Base-by-base conservation (phyloP, 257 asterid species). In the Capsicum baccatum region DNA sequence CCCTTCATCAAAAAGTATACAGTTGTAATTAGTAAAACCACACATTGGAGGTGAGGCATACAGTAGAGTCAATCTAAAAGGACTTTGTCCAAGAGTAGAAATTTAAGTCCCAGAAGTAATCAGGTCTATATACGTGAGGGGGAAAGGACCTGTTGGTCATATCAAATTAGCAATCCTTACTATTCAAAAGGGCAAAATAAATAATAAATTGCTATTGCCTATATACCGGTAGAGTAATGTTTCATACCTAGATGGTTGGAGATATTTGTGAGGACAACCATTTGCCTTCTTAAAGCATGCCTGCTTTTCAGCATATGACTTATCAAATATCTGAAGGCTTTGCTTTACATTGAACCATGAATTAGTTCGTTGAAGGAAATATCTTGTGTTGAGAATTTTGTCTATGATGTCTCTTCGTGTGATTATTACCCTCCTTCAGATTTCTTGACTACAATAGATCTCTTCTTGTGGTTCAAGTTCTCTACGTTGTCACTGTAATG, bases 381-480 rank as follows among this genome's bases (percentile, higher is more conserved):
- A 16, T 16, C 15, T 42, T 69, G 79, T 54, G 9, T 69, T 39
- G 79, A 69, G 79, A 69, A 69, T 69, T 69, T 42, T 1, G 15
- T 68, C 55, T 69, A 69, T 69, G 79, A 42, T 69, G 26, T 42
- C 15, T 39, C 55, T 69, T 69, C 5, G 33, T 9, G 78, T 8
- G 33, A 15, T 69, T 39, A 37, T 39, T 9, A 39, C 14, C 78
- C 78, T 68, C 78, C 26, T 68, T 37, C 14, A 39, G 33, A 69
- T 42, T 39, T 39, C 54, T 68, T 16, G 78, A 16, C 78, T 8
- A 69, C 33, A 69, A 16, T 69, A 69, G 33, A 69, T 39, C 78
- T 69, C 54, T 39, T 69, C 78, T 42, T 69, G n/a, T 68, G 78
- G 78, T 39, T 69, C 54, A 69, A 69, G 78, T 69, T 69, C 78